These are phyloP conservation scores for Fusarium fracticaudum DNA, from an alignment of 2,329 filamentous ascomycete species.

Conservation along the genomic window DNA sequence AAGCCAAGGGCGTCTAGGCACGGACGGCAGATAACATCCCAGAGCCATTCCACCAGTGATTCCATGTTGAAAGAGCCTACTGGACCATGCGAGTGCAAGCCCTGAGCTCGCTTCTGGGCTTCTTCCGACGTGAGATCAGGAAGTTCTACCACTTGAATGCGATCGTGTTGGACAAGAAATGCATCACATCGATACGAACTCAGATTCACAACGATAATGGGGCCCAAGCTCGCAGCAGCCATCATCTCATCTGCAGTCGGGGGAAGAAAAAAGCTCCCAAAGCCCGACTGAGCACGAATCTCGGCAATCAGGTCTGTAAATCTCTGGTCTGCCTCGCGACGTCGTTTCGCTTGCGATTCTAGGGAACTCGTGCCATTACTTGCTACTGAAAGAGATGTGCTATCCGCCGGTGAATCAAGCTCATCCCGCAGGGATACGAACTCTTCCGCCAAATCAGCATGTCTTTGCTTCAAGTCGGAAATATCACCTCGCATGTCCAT, in stretches of 20 bases:
- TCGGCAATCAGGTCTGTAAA: not conserved
- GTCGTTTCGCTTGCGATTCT: not conserved
- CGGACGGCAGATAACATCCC: not conserved
- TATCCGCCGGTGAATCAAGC: not conserved
- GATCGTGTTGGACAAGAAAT: not conserved
- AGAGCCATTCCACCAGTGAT: not conserved
- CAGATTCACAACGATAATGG: not conserved
- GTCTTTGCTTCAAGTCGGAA: not conserved
- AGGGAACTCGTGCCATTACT: not conserved
- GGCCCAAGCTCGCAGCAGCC: not conserved
- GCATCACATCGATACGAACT: not conserved
- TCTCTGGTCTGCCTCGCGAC: not conserved
- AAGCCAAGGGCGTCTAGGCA: not conserved
- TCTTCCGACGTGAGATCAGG: not conserved
- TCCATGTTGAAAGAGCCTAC: not conserved
- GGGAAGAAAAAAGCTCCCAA: not conserved
- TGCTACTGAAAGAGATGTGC: rapidly evolving
- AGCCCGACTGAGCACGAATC: not conserved
- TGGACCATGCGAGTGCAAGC: not conserved
- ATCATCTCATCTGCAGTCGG: not conserved
- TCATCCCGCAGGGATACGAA: not conserved
- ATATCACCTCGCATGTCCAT: not conserved
- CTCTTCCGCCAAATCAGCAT: not conserved
- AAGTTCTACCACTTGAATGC: not conserved
- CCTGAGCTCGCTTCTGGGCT: not conserved